These are phyloP conservation scores for Mortierella sp. DNA, from an alignment of 371 early-diverging fungal genomes.

Conservation along the genomic window DNA sequence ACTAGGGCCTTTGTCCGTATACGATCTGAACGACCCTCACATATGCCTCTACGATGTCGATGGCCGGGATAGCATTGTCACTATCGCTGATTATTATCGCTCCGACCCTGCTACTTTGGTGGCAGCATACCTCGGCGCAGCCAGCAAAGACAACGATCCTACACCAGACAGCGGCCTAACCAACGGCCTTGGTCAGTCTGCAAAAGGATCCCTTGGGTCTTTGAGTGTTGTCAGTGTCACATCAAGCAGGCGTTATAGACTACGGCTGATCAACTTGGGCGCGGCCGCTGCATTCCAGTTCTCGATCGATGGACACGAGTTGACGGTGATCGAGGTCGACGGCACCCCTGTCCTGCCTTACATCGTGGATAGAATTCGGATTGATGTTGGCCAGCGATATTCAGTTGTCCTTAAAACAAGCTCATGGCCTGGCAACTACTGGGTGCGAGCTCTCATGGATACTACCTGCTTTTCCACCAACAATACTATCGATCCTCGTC, in stretches of 20 bases:
- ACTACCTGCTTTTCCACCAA: too few species aligned
- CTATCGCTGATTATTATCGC: slow-evolving; percentile 48
- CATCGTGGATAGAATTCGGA: slow-evolving; percentile 23
- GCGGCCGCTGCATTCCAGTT: slow-evolving; percentile 27
- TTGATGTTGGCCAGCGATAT: slow-evolving; percentile 53
- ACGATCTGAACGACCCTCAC: slow-evolving; percentile 52
- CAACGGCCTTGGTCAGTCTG: slow-evolving; percentile 40
- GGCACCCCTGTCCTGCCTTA: slow-evolving; percentile 33
- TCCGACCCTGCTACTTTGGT: slow-evolving; percentile 22
- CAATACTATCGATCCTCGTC: too few species aligned
- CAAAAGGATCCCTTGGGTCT: slow-evolving; percentile 10
- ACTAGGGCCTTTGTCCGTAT: slow-evolving; percentile 44
- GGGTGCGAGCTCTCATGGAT: too few species aligned
- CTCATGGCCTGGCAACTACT: too few species aligned
- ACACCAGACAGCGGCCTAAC: slow-evolving; percentile 55
- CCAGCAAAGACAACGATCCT: slow-evolving; percentile 38
- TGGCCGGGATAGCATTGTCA: slow-evolving; percentile 40
- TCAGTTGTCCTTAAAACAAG: slow-evolving; percentile 32
- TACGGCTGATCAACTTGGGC: slow-evolving; percentile 37
- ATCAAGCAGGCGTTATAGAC: slow-evolving; percentile 10
- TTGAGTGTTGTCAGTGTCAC: slow-evolving; percentile 4
- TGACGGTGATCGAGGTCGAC: slow-evolving; percentile 58
- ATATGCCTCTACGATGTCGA: slow-evolving; percentile 30
- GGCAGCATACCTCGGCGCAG: slow-evolving; percentile 34
- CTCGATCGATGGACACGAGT: slow-evolving; percentile 47